Evolutionary conservation across 2,329 filamentous ascomycete species (phyloP).

Genomic region (Xylaria multiplex): DNA sequence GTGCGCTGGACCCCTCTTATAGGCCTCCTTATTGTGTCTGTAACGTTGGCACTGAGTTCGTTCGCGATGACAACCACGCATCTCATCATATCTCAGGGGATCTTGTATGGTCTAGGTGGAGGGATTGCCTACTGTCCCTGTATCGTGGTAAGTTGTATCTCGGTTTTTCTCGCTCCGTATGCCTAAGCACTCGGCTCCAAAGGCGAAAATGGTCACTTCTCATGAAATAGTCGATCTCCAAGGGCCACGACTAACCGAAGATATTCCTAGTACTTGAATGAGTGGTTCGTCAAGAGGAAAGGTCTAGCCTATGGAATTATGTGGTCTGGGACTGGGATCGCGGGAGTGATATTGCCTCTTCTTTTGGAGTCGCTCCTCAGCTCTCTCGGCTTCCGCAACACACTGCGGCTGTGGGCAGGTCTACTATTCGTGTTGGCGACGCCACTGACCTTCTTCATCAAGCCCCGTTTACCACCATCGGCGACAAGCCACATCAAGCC

Average conservation of each 20-base stretch:
- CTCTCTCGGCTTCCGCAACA: conserved; percentile 62
- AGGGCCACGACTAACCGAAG: conserved; percentile 32
- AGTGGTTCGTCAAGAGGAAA: conserved; percentile 69
- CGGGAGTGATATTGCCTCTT: conserved; percentile 63
- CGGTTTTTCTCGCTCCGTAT: neutral
- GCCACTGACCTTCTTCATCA: conserved; percentile 68
- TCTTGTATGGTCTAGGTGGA: conserved; percentile 69
- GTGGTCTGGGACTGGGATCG: conserved; percentile 65
- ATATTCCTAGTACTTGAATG: conserved; percentile 60
- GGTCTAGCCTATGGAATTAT: conserved; percentile 72
- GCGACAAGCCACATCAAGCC: conserved; percentile 52
- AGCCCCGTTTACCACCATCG: conserved; percentile 62
- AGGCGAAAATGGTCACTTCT: neutral
- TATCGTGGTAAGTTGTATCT: conserved; percentile 36
- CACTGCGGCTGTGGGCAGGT: conserved; percentile 64
- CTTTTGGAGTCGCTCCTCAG: conserved; percentile 63
- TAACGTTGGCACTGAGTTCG: conserved; percentile 62
- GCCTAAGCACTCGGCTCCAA: neutral
- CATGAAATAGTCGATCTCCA: no score
- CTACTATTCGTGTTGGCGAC: conserved; percentile 61
- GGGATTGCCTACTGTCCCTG: conserved; percentile 65
- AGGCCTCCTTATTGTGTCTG: conserved; percentile 62
- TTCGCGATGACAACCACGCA: conserved; percentile 63
- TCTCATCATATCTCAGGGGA: conserved; percentile 69
- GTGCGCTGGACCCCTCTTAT: conserved; percentile 56